Evolutionary conservation across 805 yeast genomes (phyloP).

Genomic region (Saccharomyces mikatae): DNA sequence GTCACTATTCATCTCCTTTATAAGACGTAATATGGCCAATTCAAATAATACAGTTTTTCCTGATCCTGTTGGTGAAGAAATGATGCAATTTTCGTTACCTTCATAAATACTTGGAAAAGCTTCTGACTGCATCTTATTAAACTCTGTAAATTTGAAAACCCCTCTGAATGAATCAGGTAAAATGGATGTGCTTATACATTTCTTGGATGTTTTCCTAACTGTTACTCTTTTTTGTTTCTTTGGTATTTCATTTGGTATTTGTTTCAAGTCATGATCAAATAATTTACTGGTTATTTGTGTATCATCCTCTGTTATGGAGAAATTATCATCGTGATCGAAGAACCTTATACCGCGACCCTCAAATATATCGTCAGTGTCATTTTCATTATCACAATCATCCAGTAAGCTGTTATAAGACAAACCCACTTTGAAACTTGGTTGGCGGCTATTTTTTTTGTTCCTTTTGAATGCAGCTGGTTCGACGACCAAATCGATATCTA

Average conservation of each 20-base stretch:
- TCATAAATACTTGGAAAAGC: conserved; percentile 35
- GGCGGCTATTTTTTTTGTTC: conserved; percentile 7
- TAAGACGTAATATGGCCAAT: conserved; percentile 38
- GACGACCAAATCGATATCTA: conserved; percentile 5
- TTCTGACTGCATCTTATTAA: conserved; percentile 46
- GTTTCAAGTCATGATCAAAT: background rate
- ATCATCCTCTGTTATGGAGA: conserved; percentile 8
- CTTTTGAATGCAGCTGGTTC: background rate
- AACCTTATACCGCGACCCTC: conserved; percentile 1
- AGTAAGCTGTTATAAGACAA: conserved; percentile 18
- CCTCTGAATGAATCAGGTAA: conserved; percentile 34
- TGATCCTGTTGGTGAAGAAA: conserved; percentile 53
- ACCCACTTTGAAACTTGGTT: conserved; percentile 14
- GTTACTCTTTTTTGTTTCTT: conserved; percentile 2
- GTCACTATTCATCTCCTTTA: conserved; percentile 13
- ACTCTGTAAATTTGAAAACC: conserved; percentile 12
- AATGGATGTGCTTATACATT: conserved; percentile 6
- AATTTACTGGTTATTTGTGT: conserved; percentile 6
- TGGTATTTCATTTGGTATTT: background rate
- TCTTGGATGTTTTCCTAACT: conserved; percentile 1
- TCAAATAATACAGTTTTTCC: conserved; percentile 52
- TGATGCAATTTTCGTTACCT: conserved; percentile 35
- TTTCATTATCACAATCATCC: conserved; percentile 13
- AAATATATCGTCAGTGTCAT: conserved; percentile 1
- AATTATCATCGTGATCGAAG: conserved; percentile 1